Base-by-base conservation (phyloP, 106 monocot species). In the Cymbidium sinense region DNA sequence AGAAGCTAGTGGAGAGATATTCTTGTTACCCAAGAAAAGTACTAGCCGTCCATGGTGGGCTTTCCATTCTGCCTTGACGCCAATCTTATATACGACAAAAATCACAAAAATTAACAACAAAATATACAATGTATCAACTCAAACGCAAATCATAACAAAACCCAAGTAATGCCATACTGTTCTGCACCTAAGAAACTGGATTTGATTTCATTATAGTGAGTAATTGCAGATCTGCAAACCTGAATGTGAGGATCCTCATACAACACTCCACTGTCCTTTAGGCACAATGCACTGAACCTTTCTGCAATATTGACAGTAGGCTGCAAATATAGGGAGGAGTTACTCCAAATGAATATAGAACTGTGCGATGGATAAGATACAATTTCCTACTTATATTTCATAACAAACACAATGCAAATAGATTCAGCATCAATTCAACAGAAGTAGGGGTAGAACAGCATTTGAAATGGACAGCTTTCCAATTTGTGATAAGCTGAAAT, bases 1-100 rank as follows among this genome's bases (percentile, higher is more conserved):
- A 75, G 92, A 92, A 69, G 33, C 39, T 80, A 99, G 90, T 50
- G 98, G 85, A 47, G 98, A 87, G 23, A 92, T 92, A 75, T 83
- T 95, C 84, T 99, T 99, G 92, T 99, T 99, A 50, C 98, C 98
- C 31, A 99, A 82, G 81, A 99, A 99, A 70, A 99, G 90, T 77
- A 94, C 89, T 41, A 99, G 76, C 41, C 92, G 92, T 25, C 98
- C 98, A 78, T 89, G 88, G 83, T 92, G 87, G 19, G 88, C 87
- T 81, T 94, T 74, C 98, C 98, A 99, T 18, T 99, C 94, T 50
- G 90, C 94, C 83, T 99, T 99, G 58, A 95, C 36, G 19, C 98
- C 98, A 86, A 99, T 92, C 98, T 99, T 67, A 76, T 3, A 62
- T 13, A 41, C 28, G 39, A 37, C 39, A 25, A 76, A 47, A 23